Conservation (phyloP, 1,284 basidiomycete species). For the Chalciporus sp. region DNA sequence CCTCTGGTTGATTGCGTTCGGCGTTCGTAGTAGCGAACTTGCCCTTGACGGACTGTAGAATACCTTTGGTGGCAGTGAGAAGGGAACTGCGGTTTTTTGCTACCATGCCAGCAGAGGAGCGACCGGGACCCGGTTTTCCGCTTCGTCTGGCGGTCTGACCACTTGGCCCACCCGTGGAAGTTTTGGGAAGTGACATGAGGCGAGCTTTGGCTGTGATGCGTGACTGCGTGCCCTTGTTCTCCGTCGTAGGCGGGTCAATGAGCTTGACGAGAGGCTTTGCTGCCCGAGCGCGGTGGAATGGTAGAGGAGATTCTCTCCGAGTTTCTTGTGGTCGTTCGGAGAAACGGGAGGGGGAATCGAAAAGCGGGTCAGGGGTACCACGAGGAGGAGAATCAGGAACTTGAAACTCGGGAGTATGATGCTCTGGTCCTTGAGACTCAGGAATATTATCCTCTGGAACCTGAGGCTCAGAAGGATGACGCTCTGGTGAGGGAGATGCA, state of each 20-base stretch:
- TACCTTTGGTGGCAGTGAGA: conserved; percentile 50
- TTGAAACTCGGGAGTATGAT: conserved; percentile 1
- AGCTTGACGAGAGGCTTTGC: conserved; percentile 57
- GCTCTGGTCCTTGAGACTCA: conserved; percentile 1
- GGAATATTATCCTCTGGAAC: conserved; percentile 1
- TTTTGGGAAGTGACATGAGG: conserved; percentile 27
- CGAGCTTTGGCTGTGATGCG: conserved; percentile 52
- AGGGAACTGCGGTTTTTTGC: conserved; percentile 48
- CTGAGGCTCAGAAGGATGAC: not conserved
- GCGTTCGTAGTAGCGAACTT: conserved; percentile 21
- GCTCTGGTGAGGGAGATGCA: not conserved
- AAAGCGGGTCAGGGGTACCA: conserved; percentile 30
- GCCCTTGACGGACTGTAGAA: conserved; percentile 49
- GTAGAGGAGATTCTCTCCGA: conserved; percentile 19
- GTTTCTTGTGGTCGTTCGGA: conserved; percentile 10
- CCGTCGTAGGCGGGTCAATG: conserved; percentile 40
- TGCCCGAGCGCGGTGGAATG: conserved; percentile 48
- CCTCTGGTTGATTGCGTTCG: conserved; percentile 18
- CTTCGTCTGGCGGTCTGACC: conserved; percentile 16
- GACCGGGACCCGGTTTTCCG: conserved; percentile 50
- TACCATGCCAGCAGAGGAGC: conserved; percentile 42
- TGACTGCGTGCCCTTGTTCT: conserved; percentile 29
- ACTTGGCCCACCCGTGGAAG: conserved; percentile 13
- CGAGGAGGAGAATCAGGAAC: conserved; percentile 16
- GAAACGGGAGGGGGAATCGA: conserved; percentile 27